A percentile compares a stretch with the other conserved stretches of the same genome.
These are phyloP conservation scores for Stemphylium beticola DNA, from an alignment of 2,329 filamentous ascomycete species.

Conservation along the genomic window DNA sequence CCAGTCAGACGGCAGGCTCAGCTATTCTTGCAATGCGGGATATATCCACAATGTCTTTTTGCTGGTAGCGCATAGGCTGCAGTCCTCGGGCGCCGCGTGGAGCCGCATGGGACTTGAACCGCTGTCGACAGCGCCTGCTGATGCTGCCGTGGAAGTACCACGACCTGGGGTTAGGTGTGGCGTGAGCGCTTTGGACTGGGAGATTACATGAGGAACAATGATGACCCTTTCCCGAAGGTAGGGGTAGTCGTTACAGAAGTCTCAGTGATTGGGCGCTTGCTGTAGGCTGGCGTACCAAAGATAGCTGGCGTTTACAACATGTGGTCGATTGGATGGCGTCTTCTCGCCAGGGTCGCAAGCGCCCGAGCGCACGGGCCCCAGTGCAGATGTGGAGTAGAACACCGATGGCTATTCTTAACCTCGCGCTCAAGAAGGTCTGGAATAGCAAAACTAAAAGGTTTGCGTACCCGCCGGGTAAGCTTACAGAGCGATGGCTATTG, in stretches of 20 bases:
- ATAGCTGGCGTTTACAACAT: conserved; percentile 28
- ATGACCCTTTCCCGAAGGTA: conserved; percentile 29
- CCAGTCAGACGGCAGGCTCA: conserved; percentile 33
- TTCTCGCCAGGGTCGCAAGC: conserved; percentile 15
- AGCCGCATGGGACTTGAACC: conserved; percentile 28
- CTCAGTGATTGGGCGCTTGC: conserved; percentile 30
- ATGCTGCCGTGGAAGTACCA: conserved; percentile 27
- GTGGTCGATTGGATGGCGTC: conserved; percentile 25
- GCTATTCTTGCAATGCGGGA: conserved; percentile 37
- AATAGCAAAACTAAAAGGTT: conserved; percentile 1
- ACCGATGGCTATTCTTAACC: conserved; percentile 24
- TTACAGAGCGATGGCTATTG: neutral
- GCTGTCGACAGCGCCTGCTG: conserved; percentile 40
- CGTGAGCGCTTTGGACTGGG: conserved; percentile 37
- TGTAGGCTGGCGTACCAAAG: conserved; percentile 23
- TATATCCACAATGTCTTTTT: conserved; percentile 17
- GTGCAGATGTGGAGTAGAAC: conserved; percentile 14
- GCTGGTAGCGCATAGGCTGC: conserved; percentile 20
- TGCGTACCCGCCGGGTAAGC: conserved; percentile 14
- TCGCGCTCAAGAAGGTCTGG: conserved; percentile 4
- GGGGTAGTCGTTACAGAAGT: conserved; percentile 8
- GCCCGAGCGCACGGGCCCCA: conserved; percentile 18
- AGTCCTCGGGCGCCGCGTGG: conserved; percentile 29
- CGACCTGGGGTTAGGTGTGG: conserved; percentile 22
- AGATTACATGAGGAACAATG: conserved; percentile 25